Conservation (phyloP, 208 protist genomes). For the Trypanosomatidae sp. region DNA sequence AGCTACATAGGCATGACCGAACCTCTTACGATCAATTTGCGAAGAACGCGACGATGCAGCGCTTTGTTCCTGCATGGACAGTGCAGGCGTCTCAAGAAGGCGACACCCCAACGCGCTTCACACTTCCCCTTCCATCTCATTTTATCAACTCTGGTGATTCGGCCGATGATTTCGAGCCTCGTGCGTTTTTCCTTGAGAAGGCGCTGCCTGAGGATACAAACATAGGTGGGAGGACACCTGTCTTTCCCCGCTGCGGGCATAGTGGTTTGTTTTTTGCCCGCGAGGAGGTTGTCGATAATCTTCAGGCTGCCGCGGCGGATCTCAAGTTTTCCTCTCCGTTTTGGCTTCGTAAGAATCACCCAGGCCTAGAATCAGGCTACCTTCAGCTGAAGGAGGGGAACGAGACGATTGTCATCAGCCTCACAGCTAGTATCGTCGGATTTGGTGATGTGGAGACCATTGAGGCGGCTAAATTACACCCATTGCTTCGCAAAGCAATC, state of each 20-base stretch:
- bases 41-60: slow-evolving; percentile 52
- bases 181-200: slow-evolving; percentile 69
- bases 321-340: slow-evolving; percentile 82
- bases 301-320: slow-evolving; percentile 73
- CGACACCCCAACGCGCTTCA: slow-evolving; percentile 32
- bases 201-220: neutral
- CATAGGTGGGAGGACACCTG: neutral
- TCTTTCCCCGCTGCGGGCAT: slow-evolving; percentile 62
- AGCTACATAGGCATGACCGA: slow-evolving; percentile 53
- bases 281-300: slow-evolving; percentile 90
- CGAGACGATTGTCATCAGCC: slow-evolving; percentile 80
- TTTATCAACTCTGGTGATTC: slow-evolving; percentile 64
- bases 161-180: slow-evolving; percentile 45
- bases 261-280: slow-evolving; percentile 82
- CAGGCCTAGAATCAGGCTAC: slow-evolving; percentile 61
- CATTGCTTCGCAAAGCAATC: slow-evolving; percentile 31
- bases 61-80: slow-evolving; percentile 54
- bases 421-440: slow-evolving; percentile 64
- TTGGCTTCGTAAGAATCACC: slow-evolving; percentile 74
- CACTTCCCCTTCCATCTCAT: slow-evolving; percentile 66
- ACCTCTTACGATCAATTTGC: slow-evolving; percentile 53
- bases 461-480: slow-evolving; percentile 49
- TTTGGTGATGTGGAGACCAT: slow-evolving; percentile 60
- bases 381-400: slow-evolving; percentile 69
- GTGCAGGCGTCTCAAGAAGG: slow-evolving; percentile 25